phyloP scores from a whole-genome alignment of 139 green algal species.

The Coelastrella sp. region DNA sequence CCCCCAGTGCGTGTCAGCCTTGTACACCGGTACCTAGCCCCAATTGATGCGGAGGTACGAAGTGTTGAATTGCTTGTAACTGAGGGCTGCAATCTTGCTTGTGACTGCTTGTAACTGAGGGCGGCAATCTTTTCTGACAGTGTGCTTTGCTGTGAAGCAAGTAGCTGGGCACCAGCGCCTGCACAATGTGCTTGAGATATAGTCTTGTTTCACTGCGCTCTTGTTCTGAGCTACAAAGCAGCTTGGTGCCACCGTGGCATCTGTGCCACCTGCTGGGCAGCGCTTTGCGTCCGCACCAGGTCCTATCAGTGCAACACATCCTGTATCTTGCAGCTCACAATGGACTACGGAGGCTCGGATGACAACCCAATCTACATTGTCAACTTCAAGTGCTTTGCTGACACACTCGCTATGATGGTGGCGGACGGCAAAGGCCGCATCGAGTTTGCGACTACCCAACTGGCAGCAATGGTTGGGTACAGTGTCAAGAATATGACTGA shows the following conservation, averaged over 20 bases:
- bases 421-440: slow-evolving; percentile 43
- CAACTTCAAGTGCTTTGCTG: not conserved
- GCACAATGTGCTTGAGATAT: no score
- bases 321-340: not conserved
- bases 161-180: no score
- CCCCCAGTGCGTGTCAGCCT: no score
- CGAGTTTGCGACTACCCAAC: slow-evolving; percentile 25
- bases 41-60: slow-evolving; percentile 34
- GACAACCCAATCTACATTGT: slow-evolving; percentile 47
- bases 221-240: no score
- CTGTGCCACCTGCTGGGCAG: no score
- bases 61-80: no score
- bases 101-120: not conserved
- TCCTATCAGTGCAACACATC: not conserved
- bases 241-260: no score
- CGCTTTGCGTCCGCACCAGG: no score
- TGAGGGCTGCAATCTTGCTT: not conserved
- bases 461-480: slow-evolving; percentile 50
- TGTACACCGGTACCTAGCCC: not conserved
- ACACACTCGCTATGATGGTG: slow-evolving; percentile 50
- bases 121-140: no score
- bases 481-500: slow-evolving; percentile 19
- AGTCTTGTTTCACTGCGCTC: no score
- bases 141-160: no score
- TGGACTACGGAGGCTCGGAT: slow-evolving; percentile 51